Conservation (phyloP, 257 asterid genomes). For the Fraxinus excelsior region DNA sequence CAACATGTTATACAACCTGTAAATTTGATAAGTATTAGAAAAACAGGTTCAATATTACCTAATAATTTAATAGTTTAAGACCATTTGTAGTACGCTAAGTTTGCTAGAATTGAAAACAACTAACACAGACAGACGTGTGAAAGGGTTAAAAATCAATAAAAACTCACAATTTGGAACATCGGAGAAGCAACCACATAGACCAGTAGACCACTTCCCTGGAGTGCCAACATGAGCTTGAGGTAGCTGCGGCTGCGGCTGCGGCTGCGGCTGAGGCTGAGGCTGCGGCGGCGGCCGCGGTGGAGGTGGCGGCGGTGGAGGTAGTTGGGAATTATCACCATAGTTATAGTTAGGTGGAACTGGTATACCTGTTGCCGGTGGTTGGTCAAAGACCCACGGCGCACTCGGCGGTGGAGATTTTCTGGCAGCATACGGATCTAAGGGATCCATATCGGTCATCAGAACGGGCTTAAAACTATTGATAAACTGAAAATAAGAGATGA, state of each 20-base stretch:
- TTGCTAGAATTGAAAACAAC: no score
- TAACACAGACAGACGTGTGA: neutral
- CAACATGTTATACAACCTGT: neutral
- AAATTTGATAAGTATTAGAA: neutral
- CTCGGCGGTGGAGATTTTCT: neutral
- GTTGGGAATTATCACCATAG: neutral
- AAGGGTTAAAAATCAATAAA: neutral
- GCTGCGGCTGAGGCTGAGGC: neutral
- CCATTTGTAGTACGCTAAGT: no score
- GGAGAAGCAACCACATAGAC: conserved; percentile 22
- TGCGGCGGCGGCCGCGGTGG: neutral
- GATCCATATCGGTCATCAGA: neutral
- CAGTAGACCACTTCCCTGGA: conserved; percentile 32
- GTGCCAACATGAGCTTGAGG: neutral
- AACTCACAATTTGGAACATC: conserved; percentile 27
- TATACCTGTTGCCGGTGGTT: neutral
- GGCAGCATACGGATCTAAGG: neutral
- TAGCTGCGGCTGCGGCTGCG: neutral
- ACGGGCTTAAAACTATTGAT: neutral
- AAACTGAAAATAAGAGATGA: neutral
- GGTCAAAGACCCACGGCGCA: neutral
- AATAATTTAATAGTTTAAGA: no score
- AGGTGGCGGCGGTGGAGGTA: neutral
- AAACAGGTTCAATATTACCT: neutral
- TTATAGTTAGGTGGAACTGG: neutral